Percentiles rank a stretch among this genome's conserved stretches.
phyloP scores from a whole-genome alignment of 2,329 filamentous ascomycete genomes.

The Cercospora sp. region DNA sequence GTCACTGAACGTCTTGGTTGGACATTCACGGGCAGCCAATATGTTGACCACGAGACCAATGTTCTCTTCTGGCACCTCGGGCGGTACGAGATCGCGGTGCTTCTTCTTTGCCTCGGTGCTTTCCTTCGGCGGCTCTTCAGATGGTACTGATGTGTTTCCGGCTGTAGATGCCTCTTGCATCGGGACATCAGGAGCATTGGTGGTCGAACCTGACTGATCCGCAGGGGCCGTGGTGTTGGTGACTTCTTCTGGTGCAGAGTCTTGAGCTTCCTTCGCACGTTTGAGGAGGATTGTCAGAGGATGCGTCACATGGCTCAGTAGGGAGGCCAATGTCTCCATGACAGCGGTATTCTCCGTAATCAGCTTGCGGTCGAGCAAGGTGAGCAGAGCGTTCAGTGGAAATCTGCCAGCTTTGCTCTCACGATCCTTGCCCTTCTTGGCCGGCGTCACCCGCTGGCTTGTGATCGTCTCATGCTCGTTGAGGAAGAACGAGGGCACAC shows the following conservation, averaged over 20 bases:
- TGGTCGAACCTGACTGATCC: constrained; percentile 30
- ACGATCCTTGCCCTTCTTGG: constrained; percentile 77
- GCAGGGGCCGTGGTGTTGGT: constrained; percentile 39
- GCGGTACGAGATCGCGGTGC: constrained; percentile 68
- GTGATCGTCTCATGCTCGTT: constrained; percentile 82
- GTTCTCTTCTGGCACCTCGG: constrained; percentile 83
- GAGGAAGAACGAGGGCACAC: constrained; percentile 87
- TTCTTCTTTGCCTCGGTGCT: constrained; percentile 56
- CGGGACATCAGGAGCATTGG: constrained; percentile 26
- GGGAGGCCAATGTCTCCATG: constrained; percentile 87
- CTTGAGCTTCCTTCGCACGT: constrained; percentile 70
- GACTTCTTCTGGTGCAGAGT: constrained; percentile 45
- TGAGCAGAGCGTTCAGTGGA: constrained; percentile 86
- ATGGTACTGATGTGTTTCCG: constrained; percentile 27
- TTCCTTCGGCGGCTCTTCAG: constrained; percentile 36
- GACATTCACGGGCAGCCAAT: constrained; percentile 92
- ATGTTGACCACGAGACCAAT: constrained; percentile 94
- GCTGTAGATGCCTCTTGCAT: constrained; percentile 29
- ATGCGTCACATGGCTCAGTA: constrained; percentile 84
- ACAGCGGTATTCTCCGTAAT: constrained; percentile 97
- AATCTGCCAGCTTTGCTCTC: constrained; percentile 82
- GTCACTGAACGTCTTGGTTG: constrained; percentile 95
- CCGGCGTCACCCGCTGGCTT: constrained; percentile 65
- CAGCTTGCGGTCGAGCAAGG: constrained; percentile 84
- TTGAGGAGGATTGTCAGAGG: constrained; percentile 80